A percentile compares a stretch with the other conserved stretches of the same genome.
phyloP scores from a whole-genome alignment of 805 yeast genomes.

The Brettanomyces anomalus region DNA sequence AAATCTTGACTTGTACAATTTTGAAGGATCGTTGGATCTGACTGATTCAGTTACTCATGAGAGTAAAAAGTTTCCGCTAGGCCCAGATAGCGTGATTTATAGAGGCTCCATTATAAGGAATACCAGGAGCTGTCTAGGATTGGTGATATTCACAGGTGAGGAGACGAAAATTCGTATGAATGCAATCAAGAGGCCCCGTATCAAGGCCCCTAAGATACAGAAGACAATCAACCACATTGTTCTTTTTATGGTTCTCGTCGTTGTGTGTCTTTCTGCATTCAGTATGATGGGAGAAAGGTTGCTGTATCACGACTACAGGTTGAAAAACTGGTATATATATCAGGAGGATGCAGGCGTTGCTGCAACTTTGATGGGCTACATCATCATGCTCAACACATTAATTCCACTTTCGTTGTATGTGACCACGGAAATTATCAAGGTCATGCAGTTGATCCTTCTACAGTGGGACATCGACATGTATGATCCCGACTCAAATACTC shows the following conservation, averaged over 20 bases:
- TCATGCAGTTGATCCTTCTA: constrained; percentile 70
- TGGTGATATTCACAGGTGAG: constrained; percentile 90
- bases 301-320: constrained; percentile 30
- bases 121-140: constrained; percentile 63
- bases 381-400: constrained; percentile 94
- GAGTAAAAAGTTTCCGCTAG: constrained; percentile 46
- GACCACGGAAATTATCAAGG: constrained; percentile 92
- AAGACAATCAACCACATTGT: constrained; percentile 75
- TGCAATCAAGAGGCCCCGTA: constrained; percentile 80
- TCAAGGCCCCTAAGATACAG: constrained; percentile 90
- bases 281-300: constrained; percentile 74
- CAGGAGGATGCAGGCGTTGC: constrained; percentile 75
- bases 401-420: constrained; percentile 93
- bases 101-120: constrained; percentile 88
- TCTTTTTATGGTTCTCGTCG: constrained; percentile 78
- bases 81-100: constrained; percentile 76
- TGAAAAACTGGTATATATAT: constrained; percentile 63
- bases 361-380: constrained; percentile 88
- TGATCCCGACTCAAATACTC: constrained; percentile 72
- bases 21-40: constrained; percentile 64
- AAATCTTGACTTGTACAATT: constrained; percentile 81
- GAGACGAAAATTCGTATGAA: constrained; percentile 95
- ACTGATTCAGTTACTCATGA: constrained; percentile 18
- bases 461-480: constrained; percentile 96
- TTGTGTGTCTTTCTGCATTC: constrained; percentile 62